Conservation (phyloP, 148 eudicot species). For the Drosera capensis region DNA sequence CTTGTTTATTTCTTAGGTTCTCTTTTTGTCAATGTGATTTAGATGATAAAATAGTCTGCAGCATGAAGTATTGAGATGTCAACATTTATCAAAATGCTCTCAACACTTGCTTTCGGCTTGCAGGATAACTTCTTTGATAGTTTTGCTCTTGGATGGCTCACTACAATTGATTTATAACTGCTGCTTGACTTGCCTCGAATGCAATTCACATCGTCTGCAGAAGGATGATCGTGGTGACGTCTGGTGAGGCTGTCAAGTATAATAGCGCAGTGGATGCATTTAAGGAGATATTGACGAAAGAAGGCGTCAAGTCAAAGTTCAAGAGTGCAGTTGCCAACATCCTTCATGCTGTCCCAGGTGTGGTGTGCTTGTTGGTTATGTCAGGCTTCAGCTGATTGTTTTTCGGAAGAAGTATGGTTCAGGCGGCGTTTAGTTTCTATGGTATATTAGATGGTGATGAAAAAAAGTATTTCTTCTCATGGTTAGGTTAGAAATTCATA, state of each 20-base stretch:
- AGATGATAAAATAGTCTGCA: too few relatives aligned
- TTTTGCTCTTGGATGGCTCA: constrained; percentile 60
- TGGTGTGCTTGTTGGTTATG: constrained; percentile 75
- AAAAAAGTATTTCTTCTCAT: constrained; percentile 12
- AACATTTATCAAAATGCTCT: background rate
- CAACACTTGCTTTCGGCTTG: constrained; percentile 8
- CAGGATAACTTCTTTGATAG: constrained; percentile 72
- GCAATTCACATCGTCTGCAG: constrained; percentile 64
- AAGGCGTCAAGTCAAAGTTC: constrained; percentile 64
- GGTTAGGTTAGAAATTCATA: too few relatives aligned
- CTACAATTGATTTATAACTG: constrained; percentile 53
- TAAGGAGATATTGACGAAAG: constrained; percentile 55
- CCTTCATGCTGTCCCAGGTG: constrained; percentile 77
- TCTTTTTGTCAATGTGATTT: constrained; percentile 69
- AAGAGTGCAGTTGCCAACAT: constrained; percentile 86
- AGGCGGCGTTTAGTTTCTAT: constrained; percentile 36
- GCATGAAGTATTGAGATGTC: constrained; percentile 29
- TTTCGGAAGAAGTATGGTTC: constrained; percentile 66
- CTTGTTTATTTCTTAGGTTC: constrained; percentile 68
- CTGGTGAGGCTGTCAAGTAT: constrained; percentile 76
- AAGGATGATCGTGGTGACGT: constrained; percentile 88
- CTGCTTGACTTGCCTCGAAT: constrained; percentile 65
- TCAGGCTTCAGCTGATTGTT: constrained; percentile 67
- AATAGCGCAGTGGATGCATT: constrained; percentile 59
- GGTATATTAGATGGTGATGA: constrained; percentile 32